Conservation (phyloP, 805 yeast genomes). For the Lipomyces mesembrius region DNA sequence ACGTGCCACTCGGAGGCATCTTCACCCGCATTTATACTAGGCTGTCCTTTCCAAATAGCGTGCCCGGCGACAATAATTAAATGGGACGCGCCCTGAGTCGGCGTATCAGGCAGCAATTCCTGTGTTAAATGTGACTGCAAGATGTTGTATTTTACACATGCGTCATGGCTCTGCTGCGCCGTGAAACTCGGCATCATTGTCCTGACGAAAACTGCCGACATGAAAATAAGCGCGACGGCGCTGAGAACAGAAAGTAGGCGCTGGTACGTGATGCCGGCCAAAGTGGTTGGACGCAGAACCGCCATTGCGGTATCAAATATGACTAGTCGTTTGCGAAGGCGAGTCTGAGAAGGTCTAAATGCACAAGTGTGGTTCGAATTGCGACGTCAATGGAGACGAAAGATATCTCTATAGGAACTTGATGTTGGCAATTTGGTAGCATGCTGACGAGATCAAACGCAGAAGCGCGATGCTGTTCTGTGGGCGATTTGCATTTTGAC, state of each 20-base stretch:
- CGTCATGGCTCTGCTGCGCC: background rate
- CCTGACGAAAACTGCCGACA: background rate
- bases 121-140: background rate
- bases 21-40: slow-evolving; percentile 53
- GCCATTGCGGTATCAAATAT: background rate
- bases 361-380: background rate
- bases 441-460: background rate
- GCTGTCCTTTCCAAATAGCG: slow-evolving; percentile 57
- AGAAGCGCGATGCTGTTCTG: background rate
- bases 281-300: background rate
- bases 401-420: background rate
- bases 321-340: background rate
- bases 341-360: background rate
- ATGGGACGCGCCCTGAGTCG: slow-evolving; percentile 36
- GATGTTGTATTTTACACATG: background rate
- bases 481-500: background rate
- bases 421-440: background rate
- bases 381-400: too few species aligned
- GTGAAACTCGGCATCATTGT: slow-evolving; percentile 1
- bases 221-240: background rate
- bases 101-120: slow-evolving; percentile 1
- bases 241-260: background rate
- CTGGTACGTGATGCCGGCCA: background rate
- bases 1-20: slow-evolving; percentile 59
- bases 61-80: slow-evolving; percentile 66